Evolutionary conservation across 352 stramenopile genomes (phyloP).

Genomic region (Peronospora tabacina): DNA sequence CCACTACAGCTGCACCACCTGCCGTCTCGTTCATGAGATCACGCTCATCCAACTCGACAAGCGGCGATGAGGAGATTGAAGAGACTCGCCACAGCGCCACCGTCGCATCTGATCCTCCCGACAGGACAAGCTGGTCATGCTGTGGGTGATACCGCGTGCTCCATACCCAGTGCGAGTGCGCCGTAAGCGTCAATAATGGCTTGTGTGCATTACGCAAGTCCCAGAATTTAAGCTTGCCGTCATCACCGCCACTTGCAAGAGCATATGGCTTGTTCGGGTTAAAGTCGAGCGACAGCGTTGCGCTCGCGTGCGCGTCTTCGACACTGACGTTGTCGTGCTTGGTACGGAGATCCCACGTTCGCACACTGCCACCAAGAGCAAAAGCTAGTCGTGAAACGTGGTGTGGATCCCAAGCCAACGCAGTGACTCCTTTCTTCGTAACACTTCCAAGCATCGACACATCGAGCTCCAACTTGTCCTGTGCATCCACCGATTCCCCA

Average conservation of each 20-base stretch:
- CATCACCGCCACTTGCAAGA: conserved; percentile 88
- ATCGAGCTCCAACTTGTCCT: conserved; percentile 47
- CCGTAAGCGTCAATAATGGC: conserved; percentile 80
- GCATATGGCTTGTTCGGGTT: conserved; percentile 96
- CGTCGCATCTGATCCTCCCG: conserved; percentile 87
- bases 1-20: conserved; percentile 45
- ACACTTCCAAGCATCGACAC: conserved; percentile 36
- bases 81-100: conserved; percentile 95
- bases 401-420: conserved; percentile 81
- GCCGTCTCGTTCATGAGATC: conserved; percentile 61
- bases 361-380: conserved; percentile 49
- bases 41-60: conserved; percentile 89
- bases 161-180: conserved; percentile 91
- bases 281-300: conserved; percentile 90
- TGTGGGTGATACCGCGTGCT: conserved; percentile 95
- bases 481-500: conserved; percentile 22
- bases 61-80: conserved; percentile 93
- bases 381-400: conserved; percentile 56
- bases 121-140: conserved; percentile 96
- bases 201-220: conserved; percentile 83
- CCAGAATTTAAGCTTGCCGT: conserved; percentile 97
- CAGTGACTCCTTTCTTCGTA: conserved; percentile 19
- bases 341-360: conserved; percentile 65
- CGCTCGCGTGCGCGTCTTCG: conserved; percentile 51
- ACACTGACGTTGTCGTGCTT: conserved; percentile 39